Percentiles rank a stretch among this genome's conserved stretches.
These are phyloP conservation scores for Cadophora luteo-olivacea DNA, from an alignment of 2,329 filamentous ascomycete species.

Conservation along the genomic window DNA sequence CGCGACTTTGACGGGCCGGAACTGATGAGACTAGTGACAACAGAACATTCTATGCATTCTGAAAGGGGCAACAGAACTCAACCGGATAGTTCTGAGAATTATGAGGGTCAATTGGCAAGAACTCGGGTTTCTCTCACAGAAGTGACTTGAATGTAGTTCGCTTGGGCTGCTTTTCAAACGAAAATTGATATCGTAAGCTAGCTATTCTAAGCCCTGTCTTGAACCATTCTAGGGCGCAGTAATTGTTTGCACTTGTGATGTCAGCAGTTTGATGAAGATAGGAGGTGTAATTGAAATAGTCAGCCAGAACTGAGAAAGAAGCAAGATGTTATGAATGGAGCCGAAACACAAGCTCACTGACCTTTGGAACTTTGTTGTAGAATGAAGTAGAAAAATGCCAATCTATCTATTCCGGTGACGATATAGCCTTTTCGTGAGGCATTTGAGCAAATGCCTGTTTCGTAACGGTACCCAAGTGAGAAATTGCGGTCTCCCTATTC, in stretches of 20 bases:
- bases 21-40: slow-evolving; percentile 2
- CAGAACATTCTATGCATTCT: background rate
- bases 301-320: background rate
- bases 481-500: slow-evolving; percentile 27
- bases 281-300: background rate
- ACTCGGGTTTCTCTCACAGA: background rate
- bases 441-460: slow-evolving; percentile 14
- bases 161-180: slow-evolving; percentile 1
- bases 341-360: background rate
- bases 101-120: background rate
- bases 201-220: background rate
- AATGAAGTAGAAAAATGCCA: background rate
- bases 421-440: background rate
- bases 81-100: background rate
- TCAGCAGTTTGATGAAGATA: slow-evolving; percentile 10
- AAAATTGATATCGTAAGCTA: background rate
- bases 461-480: slow-evolving; percentile 12
- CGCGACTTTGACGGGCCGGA: background rate
- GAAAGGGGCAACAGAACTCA: background rate
- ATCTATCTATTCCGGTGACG: background rate
- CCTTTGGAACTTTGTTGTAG: background rate
- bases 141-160: background rate
- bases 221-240: too few relatives aligned
- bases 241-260: slow-evolving; percentile 14
- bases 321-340: background rate